A percentile compares a stretch with the other conserved stretches of the same genome.
These are phyloP conservation scores for Neurospora discreta DNA, from an alignment of 495 filamentous ascomycete species.

Conservation along the genomic window DNA sequence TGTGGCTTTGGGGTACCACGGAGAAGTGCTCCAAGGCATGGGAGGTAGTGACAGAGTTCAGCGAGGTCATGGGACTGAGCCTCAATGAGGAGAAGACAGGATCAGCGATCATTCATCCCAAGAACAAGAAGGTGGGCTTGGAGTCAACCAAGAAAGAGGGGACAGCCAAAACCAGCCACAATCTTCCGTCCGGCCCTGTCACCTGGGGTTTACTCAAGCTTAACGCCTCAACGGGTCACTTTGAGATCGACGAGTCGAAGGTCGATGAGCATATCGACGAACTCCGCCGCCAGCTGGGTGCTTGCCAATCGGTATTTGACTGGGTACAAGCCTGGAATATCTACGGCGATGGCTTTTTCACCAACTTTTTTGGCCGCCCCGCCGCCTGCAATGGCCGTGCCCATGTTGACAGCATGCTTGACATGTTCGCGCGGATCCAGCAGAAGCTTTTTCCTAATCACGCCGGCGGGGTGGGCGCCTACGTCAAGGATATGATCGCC, in stretches of 20 bases:
- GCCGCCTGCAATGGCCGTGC: conserved; percentile 49
- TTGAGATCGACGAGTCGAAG: conserved; percentile 48
- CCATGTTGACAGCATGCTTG: conserved; percentile 54
- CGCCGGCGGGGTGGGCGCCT: conserved; percentile 11
- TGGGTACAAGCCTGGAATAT: conserved; percentile 58
- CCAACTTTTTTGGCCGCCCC: conserved; percentile 51
- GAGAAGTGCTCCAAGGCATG: conserved; percentile 48
- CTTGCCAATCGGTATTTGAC: conserved; percentile 43
- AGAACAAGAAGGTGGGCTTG: not conserved
- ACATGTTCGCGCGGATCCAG: conserved; percentile 50
- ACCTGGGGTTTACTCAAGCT: conserved; percentile 54
- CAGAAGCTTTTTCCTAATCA: conserved; percentile 28
- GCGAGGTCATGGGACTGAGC: conserved; percentile 42
- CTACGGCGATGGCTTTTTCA: conserved; percentile 54
- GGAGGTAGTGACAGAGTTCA: conserved; percentile 43
- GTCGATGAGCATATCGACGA: conserved; percentile 52
- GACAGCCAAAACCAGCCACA: not conserved
- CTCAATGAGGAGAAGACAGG: conserved; percentile 55
- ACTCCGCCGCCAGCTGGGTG: conserved; percentile 43
- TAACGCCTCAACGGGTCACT: conserved; percentile 40
- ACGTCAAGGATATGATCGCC: conserved; percentile 40
- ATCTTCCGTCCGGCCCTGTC: conserved; percentile 45
- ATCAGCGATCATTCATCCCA: conserved; percentile 27
- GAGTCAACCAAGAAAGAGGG: not conserved
- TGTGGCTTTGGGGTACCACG: conserved; percentile 56